Base-by-base conservation (phyloP, 768 basidiomycete genomes). In the Tylopilus intermedius region DNA sequence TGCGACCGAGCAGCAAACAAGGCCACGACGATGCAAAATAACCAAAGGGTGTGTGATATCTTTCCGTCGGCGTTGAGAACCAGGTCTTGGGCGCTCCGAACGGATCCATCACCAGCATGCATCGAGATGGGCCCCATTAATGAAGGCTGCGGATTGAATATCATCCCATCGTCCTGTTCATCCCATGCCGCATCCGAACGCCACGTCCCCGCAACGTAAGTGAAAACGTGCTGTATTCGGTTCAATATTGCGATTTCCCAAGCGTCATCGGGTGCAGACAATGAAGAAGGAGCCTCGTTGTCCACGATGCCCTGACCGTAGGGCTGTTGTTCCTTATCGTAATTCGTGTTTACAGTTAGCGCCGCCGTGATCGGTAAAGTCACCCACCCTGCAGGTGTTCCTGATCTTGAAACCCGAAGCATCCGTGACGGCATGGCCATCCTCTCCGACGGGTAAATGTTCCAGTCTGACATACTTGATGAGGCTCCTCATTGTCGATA, bases 21-120 rank as follows among this genome's bases (percentile, higher is more conserved):
- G 29, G 63, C 65, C 48, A 62, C 50, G 18, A 78, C 60, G 35
- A 70, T 60, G 57, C 74, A 72, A 45, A 74, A 61, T 9, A 76
- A 51, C 82, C 82, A 83, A 5, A 84, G 68, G 32, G 67, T 66
- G 55, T 74, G 72, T 1, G 80, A 79, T 40, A 81, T 60, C 56
- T 68, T 75, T 2, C 79, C 81, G 58, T 83, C 82, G 14, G 70
- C 69, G 58, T 82, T 75, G 48, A 81, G 57, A 49, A 62, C 67
- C 41, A 82, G 64, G 53, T 58, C 58, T 10, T 57, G 57, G 4
- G 45, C 40, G 44, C 55, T 18, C 47, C 27, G 47, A 46, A 45
- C 18, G 50, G 61, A 50, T 26, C 38, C 57, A 5, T 58, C 52
- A 32, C 50, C 53, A 46, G 24, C 24, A 24, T 24, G 24, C 24